phyloP scores from a whole-genome alignment of 2,329 filamentous ascomycete species.

The Apiospora malaysiana region DNA sequence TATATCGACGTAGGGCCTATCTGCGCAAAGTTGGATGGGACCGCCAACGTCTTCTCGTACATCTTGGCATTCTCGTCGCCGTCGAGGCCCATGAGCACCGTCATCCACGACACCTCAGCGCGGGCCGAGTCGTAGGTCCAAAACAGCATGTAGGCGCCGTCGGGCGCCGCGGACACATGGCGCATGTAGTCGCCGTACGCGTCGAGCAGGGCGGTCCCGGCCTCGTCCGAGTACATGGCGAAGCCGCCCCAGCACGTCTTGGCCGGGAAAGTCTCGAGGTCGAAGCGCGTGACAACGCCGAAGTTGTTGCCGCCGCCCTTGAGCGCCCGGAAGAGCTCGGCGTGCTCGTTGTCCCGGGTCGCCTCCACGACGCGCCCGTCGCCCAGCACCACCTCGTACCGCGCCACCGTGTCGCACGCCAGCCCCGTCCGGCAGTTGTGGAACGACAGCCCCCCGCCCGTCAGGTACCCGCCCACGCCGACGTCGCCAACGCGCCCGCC shows the following conservation, averaged over 20 bases:
- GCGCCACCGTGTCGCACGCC: constrained; percentile 50
- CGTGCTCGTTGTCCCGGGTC: constrained; percentile 37
- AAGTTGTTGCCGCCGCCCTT: constrained; percentile 54
- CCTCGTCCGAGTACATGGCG: constrained; percentile 10
- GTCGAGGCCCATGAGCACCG: background rate
- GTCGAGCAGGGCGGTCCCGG: background rate
- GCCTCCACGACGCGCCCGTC: constrained; percentile 43
- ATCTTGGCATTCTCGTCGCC: background rate
- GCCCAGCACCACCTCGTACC: constrained; percentile 50
- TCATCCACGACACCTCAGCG: background rate
- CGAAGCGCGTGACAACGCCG: constrained; percentile 38
- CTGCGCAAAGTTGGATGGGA: background rate
- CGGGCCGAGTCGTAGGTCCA: constrained; percentile 10
- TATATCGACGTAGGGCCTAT: background rate
- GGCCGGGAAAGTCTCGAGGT: background rate
- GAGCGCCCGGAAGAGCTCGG: constrained; percentile 50
- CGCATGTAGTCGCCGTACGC: background rate
- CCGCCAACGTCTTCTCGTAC: background rate
- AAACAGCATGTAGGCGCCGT: background rate
- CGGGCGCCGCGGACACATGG: background rate
- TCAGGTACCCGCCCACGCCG: constrained; percentile 35
- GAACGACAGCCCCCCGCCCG: constrained; percentile 35
- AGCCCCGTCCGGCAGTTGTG: constrained; percentile 44
- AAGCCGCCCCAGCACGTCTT: constrained; percentile 8
- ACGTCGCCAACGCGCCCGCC: constrained; percentile 34